Evolutionary conservation across 345 rosid genomes (phyloP), one percentile per base, ranked within the genome.

Genomic region (Alliaria petiolata): DNA sequence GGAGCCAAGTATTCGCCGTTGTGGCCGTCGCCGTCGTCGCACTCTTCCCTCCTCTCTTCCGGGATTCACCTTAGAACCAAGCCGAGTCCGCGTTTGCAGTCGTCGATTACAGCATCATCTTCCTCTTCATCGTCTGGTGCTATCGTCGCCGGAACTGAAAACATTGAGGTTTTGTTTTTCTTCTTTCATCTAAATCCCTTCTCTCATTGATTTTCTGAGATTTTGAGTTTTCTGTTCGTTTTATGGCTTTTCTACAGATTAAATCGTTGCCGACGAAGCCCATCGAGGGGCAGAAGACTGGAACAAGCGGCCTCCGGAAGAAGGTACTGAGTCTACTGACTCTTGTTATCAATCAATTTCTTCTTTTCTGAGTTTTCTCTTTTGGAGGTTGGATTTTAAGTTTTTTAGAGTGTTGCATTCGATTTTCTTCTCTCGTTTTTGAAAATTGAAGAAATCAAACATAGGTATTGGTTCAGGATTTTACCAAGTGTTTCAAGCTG

Each of bases 241-340:
- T n/a, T n/a, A 6, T 15, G 56, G 30, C 65, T 15, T 31, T 14
- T 30, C 4, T 7, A 15, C 76, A 88, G 95, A 74, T 88, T 57
- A 81, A 70, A 60, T 88, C 89, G 28, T 70, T 91, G 67, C 81
- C 95, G 8, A 88, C 95, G 63, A 84, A 85, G 84, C 95, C 92
- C 7, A 84, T 91, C 34, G 86, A 88, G 44, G 97, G 92, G 26
- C 95, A 85, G 72, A 91, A 87, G 80, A 91, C 95, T 31, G 95
- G 97, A 60, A 91, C 95, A 6, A 91, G 91, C 51, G 93, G 95
- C 1, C 89, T 88, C 20, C 77, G 97, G 45, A 88, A 91, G 82
- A 91, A 91, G 95, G 96, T 89, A 10, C 14, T 42, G 9, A 22
- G 25, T 22, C 25, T 12, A 8, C 10, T 15, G 45, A 1, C 40